These are phyloP conservation scores for Ilex paraguariensis DNA, from an alignment of 305 asterid genomes.

Conservation along the genomic window DNA sequence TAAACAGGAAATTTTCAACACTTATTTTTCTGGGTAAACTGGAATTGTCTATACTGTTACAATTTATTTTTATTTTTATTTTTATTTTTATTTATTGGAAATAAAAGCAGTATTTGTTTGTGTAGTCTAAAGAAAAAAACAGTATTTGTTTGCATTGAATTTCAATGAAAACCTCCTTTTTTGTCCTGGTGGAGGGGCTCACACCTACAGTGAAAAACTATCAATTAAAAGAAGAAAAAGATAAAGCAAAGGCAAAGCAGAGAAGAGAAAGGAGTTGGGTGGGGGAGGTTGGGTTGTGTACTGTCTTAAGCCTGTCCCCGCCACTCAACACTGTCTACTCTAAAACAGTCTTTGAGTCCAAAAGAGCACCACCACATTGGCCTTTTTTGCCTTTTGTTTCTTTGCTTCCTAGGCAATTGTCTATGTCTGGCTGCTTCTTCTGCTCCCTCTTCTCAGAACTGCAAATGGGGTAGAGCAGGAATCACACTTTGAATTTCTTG, in stretches of 20 bases:
- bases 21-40: too few relatives aligned
- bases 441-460: constrained; percentile 43
- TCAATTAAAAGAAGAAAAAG: constrained; percentile 6
- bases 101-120: constrained; percentile 8
- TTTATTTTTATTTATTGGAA: background rate
- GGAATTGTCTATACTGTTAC: background rate
- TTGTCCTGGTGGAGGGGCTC: constrained; percentile 35
- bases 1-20: too few relatives aligned
- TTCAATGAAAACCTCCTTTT: constrained; percentile 21
- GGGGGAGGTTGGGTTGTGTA: constrained; percentile 79
- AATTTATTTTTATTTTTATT: background rate
- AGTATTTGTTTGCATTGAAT: constrained; percentile 18
- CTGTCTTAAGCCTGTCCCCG: constrained; percentile 93
- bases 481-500: constrained; percentile 83
- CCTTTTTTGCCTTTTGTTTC: constrained; percentile 68
- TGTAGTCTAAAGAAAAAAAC: too few relatives aligned
- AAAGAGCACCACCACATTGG: constrained; percentile 57
- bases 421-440: constrained; percentile 57
- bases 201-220: constrained; percentile 12
- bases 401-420: constrained; percentile 74
- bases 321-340: constrained; percentile 56
- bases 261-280: constrained; percentile 33
- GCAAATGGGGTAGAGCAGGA: constrained; percentile 67
- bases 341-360: constrained; percentile 33
- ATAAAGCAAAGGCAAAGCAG: constrained; percentile 44